These are phyloP conservation scores for Vigna nakashimae DNA, from an alignment of 306 rosid species.

Conservation along the genomic window DNA sequence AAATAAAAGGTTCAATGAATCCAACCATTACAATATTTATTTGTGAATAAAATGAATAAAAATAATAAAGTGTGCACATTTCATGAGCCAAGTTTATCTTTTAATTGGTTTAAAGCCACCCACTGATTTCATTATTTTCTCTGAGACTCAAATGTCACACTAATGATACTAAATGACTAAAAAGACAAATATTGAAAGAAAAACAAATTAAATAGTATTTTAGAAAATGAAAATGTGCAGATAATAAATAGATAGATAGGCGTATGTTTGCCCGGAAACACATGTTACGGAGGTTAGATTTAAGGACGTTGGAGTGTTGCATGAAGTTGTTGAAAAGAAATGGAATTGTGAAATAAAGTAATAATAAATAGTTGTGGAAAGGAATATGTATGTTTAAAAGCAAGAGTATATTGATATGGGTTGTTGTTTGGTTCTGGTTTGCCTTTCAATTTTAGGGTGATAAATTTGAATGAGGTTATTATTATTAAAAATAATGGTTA, in stretches of 20 bases:
- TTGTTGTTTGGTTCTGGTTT: not conserved
- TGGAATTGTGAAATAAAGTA: no score
- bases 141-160: not conserved
- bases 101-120: no score
- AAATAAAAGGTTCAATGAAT: not conserved
- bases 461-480: not conserved
- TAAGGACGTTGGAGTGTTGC: not conserved
- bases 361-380: not conserved
- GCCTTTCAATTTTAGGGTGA: constrained; percentile 24
- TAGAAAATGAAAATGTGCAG: no score
- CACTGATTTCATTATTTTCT: no score
- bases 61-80: not conserved
- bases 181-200: no score
- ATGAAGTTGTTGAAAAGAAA: not conserved
- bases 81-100: no score
- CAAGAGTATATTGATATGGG: not conserved
- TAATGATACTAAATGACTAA: not conserved
- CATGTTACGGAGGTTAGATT: not conserved
- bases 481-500: no score
- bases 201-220: no score
- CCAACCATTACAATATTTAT: not conserved
- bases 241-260: no score
- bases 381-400: not conserved
- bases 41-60: not conserved
- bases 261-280: not conserved